Base-by-base conservation (phyloP, 2,329 filamentous ascomycete species). In the Fusarium scirpi region DNA sequence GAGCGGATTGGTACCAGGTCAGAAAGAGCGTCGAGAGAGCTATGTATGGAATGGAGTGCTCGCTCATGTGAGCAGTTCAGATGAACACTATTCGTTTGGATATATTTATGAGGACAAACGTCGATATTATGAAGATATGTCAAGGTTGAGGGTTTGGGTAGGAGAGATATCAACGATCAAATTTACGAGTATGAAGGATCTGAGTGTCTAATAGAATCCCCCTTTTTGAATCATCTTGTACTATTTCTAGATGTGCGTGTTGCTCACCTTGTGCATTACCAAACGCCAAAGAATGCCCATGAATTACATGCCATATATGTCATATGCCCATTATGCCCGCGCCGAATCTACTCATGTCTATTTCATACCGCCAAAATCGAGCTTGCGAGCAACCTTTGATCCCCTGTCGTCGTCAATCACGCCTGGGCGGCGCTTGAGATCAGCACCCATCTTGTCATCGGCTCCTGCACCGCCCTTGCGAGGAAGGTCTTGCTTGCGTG, bases 1-100 rank as follows among this genome's bases (percentile, higher is more conserved):
- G 96, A 73, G 94, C 94, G 52, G 96, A 99, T 82, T 99, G 96
- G 96, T 97, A 96, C 78, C 87, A 91, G 74, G 93, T 99, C 13
- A 92, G 92, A 82, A 89, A 88, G 70, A 90, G 94, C 69, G 96
- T 99, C 8, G 96, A 99, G 84, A 91, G 92, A 81, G 94, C 94
- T 67, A 98, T 99, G 94, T 98, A 98, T 82, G 96, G 96, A 7
- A 89, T 97, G 79, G 95, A 96, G 65, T 99, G 96, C 80, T 79
- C 78, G 47, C 77, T 97, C 45, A 98, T 98, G 94, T 98, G 81
- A 86, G 24, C 22, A 40, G 8, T 38, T 41, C 15, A 9, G 30
- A 22, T 58, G 49, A 20, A 49, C 27, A 30, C 25, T 51, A 34
- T 18, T 32, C 18, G 12, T 25, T 30, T 64, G 58, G 52, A 70